These are phyloP conservation scores for Thelonectria blattea DNA, from an alignment of 2,329 filamentous ascomycete species.

Conservation along the genomic window DNA sequence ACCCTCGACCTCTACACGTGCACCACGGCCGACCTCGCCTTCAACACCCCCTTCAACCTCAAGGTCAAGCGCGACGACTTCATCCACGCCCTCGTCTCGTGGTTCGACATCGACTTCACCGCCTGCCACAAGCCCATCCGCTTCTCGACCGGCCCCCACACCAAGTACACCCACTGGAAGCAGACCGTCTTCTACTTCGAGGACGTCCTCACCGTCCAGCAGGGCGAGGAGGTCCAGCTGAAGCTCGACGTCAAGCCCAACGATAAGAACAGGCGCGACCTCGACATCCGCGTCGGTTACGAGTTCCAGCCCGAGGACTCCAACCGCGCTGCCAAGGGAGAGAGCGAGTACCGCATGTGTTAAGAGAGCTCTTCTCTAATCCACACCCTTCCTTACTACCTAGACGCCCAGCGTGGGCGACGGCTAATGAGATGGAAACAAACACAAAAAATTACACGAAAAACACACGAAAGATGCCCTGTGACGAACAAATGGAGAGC, in stretches of 20 bases:
- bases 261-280: slow-evolving; percentile 89
- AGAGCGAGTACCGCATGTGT: slow-evolving; percentile 82
- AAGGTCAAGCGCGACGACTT: slow-evolving; percentile 86
- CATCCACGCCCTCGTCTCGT: slow-evolving; percentile 93
- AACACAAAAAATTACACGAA: background rate
- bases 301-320: slow-evolving; percentile 77
- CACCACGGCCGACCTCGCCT: slow-evolving; percentile 81
- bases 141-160: slow-evolving; percentile 96
- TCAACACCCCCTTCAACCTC: slow-evolving; percentile 79
- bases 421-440: slow-evolving; percentile 30
- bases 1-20: slow-evolving; percentile 94
- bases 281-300: slow-evolving; percentile 90
- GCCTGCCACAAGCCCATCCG: slow-evolving; percentile 97
- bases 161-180: slow-evolving; percentile 99
- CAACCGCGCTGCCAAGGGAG: slow-evolving; percentile 70
- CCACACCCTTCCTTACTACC: background rate
- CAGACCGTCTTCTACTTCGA: slow-evolving; percentile 98
- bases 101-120: slow-evolving; percentile 99
- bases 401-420: slow-evolving; percentile 15
- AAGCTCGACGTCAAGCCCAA: slow-evolving; percentile 85
- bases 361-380: slow-evolving; percentile 41
- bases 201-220: slow-evolving; percentile 89
- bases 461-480: background rate
- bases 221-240: slow-evolving; percentile 80
- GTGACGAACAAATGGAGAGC: slow-evolving; percentile 8